Percentiles rank a stretch among this genome's conserved stretches.
These are phyloP conservation scores for Microcyclospora pomicola DNA, from an alignment of 2,329 filamentous ascomycete species.

Conservation along the genomic window DNA sequence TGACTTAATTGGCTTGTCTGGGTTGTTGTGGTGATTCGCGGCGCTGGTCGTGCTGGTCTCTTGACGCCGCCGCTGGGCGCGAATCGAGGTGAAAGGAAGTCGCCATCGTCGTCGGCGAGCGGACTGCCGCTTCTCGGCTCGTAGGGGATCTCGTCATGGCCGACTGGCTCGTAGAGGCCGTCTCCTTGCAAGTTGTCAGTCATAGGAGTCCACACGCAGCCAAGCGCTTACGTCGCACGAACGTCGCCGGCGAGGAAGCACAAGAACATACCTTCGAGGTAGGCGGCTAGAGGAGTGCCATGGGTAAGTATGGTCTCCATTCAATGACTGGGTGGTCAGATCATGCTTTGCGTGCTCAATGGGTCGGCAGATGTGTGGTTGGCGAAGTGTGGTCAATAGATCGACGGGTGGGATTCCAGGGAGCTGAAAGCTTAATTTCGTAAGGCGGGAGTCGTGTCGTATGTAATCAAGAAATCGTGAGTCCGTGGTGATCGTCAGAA, in stretches of 20 bases:
- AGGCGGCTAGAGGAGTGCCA: conserved; percentile 75
- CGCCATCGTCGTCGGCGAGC: not conserved
- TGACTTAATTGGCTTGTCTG: conserved; percentile 20
- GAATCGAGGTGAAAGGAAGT: not conserved
- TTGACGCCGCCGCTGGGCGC: not conserved
- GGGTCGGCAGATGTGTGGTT: too few relatives aligned
- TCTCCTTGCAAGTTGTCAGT: conserved; percentile 14
- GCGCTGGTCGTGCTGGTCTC: conserved; percentile 3
- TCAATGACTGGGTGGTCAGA: conserved; percentile 15
- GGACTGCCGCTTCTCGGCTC: conserved; percentile 1
- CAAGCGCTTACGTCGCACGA: conserved; percentile 6
- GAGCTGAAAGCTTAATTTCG: too few relatives aligned
- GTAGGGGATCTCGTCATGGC: conserved; percentile 11
- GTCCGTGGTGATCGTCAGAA: too few relatives aligned
- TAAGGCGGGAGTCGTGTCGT: too few relatives aligned
- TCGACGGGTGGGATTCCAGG: too few relatives aligned
- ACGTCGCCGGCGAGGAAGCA: conserved; percentile 35
- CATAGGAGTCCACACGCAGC: not conserved
- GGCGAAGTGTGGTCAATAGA: too few relatives aligned
- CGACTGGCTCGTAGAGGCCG: conserved; percentile 21
- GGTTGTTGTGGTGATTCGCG: conserved; percentile 2
- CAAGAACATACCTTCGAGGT: conserved; percentile 62
- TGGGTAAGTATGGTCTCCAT: conserved; percentile 87
- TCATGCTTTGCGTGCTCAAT: not conserved
- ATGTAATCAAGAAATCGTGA: too few relatives aligned